These are phyloP conservation scores for Gaeumannomyces sp. DNA, from an alignment of 2,329 filamentous ascomycete genomes.

Conservation along the genomic window DNA sequence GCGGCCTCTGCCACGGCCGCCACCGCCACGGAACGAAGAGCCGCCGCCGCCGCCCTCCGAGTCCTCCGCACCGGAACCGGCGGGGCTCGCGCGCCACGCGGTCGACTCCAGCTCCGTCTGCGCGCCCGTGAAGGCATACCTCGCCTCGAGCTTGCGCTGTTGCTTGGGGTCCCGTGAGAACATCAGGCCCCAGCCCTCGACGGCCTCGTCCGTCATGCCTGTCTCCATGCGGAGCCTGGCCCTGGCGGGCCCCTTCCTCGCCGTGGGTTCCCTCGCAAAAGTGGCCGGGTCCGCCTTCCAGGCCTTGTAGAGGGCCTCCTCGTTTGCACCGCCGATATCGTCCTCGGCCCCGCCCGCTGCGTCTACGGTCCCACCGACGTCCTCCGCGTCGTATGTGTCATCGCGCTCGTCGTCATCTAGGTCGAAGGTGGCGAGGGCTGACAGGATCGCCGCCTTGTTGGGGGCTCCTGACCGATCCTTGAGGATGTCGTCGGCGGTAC, in stretches of 20 bases:
- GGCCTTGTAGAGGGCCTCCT: slow-evolving; percentile 66
- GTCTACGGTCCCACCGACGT: slow-evolving; percentile 86
- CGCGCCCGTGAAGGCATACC: slow-evolving; percentile 59
- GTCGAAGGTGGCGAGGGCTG: slow-evolving; percentile 83
- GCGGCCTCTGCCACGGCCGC: slow-evolving; percentile 37
- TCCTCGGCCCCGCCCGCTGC: slow-evolving; percentile 51
- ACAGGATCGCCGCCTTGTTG: slow-evolving; percentile 79
- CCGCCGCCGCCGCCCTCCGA: slow-evolving; percentile 41
- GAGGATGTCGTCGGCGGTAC: slow-evolving; percentile 67
- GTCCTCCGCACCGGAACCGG: slow-evolving; percentile 51
- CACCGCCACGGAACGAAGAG: slow-evolving; percentile 25
- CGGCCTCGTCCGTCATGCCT: slow-evolving; percentile 84
- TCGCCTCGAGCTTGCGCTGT: slow-evolving; percentile 63
- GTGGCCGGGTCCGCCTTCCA: slow-evolving; percentile 59
- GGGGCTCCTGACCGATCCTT: slow-evolving; percentile 57
- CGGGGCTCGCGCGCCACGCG: slow-evolving; percentile 53
- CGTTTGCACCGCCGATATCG: slow-evolving; percentile 41
- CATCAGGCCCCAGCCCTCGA: slow-evolving; percentile 94
- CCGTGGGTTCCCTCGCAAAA: slow-evolving; percentile 67
- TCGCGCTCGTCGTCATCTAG: slow-evolving; percentile 94
- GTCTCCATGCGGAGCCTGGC: slow-evolving; percentile 65
- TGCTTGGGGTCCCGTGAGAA: slow-evolving; percentile 64
- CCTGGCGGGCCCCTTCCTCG: slow-evolving; percentile 58
- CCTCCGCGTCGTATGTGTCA: slow-evolving; percentile 89
- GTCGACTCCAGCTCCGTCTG: slow-evolving; percentile 62